A percentile compares a stretch with the other conserved stretches of the same genome.
Conservation (phyloP, 495 filamentous ascomycete genomes). For the Pyronema domesticum region DNA sequence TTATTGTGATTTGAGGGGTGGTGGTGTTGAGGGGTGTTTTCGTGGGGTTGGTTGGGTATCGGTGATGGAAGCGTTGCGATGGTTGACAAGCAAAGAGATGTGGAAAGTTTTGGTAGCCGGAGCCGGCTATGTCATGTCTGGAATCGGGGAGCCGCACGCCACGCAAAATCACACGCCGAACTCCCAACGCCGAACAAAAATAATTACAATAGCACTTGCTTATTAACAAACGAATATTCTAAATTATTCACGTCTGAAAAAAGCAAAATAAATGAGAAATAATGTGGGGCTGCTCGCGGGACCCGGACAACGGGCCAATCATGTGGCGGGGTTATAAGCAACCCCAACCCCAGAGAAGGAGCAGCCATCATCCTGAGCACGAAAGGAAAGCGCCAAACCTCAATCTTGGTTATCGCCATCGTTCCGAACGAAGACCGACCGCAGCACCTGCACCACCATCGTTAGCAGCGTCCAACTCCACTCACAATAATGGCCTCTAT, state of each 20-base stretch:
- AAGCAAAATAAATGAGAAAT: too few relatives aligned
- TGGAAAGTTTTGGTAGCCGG: conserved; percentile 1
- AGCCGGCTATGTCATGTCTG: too few relatives aligned
- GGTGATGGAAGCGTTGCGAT: background rate
- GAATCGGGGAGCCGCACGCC: background rate
- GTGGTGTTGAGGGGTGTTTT: conserved; percentile 17
- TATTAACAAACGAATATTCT: background rate
- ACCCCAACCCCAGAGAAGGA: background rate
- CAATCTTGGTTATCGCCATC: background rate
- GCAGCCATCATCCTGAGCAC: background rate
- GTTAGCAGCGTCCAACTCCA: background rate
- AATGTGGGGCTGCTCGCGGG: background rate
- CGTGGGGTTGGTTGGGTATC: background rate
- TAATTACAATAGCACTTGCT: background rate
- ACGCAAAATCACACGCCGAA: background rate
- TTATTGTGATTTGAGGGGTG: conserved; percentile 14
- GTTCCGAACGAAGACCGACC: background rate
- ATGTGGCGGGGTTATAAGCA: conserved; percentile 11
- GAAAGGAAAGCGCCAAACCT: background rate
- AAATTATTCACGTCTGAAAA: background rate
- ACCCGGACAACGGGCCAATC: conserved; percentile 10
- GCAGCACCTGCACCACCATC: background rate
- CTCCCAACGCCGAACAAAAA: background rate
- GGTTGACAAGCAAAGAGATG: background rate
- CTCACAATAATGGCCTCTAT: conserved; percentile 10